A percentile compares a stretch with the other conserved stretches of the same genome.
phyloP scores from a whole-genome alignment of 306 rosid genomes.

The Corylus heterophylla region DNA sequence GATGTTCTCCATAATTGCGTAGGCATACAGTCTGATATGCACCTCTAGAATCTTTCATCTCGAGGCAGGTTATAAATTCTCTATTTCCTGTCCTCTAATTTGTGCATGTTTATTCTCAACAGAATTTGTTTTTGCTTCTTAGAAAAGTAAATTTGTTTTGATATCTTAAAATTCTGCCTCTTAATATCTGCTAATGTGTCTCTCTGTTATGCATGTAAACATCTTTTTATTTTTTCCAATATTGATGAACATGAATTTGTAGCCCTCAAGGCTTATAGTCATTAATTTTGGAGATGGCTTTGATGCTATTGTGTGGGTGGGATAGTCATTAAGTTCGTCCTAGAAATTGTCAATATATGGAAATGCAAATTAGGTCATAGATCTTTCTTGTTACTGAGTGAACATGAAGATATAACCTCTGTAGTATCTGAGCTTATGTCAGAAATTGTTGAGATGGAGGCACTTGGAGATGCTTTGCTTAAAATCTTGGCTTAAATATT shows the following conservation, averaged over 20 bases:
- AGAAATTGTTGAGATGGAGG: not conserved
- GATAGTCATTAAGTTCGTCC: no score
- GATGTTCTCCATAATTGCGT: not conserved
- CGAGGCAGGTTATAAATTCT: not conserved
- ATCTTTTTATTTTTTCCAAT: not conserved
- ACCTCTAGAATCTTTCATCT: not conserved
- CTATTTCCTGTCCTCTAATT: not conserved
- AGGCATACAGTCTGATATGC: not conserved
- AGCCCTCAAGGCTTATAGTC: not conserved
- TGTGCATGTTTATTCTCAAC: not conserved
- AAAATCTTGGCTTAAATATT: constrained; percentile 3
- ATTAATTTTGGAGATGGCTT: not conserved
- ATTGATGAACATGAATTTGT: not conserved
- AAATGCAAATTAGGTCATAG: not conserved
- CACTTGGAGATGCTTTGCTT: not conserved
- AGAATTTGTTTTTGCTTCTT: not conserved
- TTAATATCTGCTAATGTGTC: not conserved
- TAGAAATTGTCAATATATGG: not conserved
- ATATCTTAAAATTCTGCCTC: not conserved
- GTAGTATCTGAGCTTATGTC: not conserved
- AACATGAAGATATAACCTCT: not conserved
- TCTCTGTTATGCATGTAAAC: not conserved
- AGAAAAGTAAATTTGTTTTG: not conserved
- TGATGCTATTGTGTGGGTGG: not conserved
- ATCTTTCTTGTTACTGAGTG: not conserved